Evolutionary conservation across 495 filamentous ascomycete genomes (phyloP).

Genomic region (Neurospora sp.): DNA sequence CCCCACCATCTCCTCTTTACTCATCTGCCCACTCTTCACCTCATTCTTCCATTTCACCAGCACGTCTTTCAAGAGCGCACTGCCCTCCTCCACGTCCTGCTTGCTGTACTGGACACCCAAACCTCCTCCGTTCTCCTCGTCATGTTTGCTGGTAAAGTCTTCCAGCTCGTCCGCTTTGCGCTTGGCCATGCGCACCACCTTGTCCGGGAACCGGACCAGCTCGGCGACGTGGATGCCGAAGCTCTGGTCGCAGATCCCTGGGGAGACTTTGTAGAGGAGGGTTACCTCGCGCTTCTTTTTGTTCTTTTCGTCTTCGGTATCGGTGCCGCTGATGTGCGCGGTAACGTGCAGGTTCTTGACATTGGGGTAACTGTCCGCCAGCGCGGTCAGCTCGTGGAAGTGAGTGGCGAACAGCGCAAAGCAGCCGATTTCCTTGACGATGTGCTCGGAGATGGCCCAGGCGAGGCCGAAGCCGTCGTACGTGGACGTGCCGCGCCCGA

Average conservation of each 20-base stretch:
- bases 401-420: conserved; percentile 95
- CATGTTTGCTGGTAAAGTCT: conserved; percentile 77
- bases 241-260: conserved; percentile 89
- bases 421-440: conserved; percentile 86
- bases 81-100: conserved; percentile 88
- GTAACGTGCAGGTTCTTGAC: conserved; percentile 94
- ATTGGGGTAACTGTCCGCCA: conserved; percentile 73
- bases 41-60: conserved; percentile 81
- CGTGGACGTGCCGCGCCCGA: conserved; percentile 94
- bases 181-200: conserved; percentile 97
- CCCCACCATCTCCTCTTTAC: conserved; percentile 64
- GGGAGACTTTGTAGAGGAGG: conserved; percentile 89
- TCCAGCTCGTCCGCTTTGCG: conserved; percentile 96
- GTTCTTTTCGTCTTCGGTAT: conserved; percentile 13
- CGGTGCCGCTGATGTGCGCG: conserved; percentile 70
- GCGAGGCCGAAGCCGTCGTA: conserved; percentile 98
- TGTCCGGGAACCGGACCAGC: conserved; percentile 92
- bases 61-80: conserved; percentile 71
- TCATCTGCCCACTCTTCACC: conserved; percentile 51
- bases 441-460: conserved; percentile 97
- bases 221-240: conserved; percentile 99
- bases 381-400: conserved; percentile 92
- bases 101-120: conserved; percentile 52
- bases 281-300: conserved; percentile 63
- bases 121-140: conserved; percentile 37